Percentiles rank a stretch among this genome's conserved stretches.
phyloP scores from a whole-genome alignment of 129 eudicot species.

The Ambrosia trifida region DNA sequence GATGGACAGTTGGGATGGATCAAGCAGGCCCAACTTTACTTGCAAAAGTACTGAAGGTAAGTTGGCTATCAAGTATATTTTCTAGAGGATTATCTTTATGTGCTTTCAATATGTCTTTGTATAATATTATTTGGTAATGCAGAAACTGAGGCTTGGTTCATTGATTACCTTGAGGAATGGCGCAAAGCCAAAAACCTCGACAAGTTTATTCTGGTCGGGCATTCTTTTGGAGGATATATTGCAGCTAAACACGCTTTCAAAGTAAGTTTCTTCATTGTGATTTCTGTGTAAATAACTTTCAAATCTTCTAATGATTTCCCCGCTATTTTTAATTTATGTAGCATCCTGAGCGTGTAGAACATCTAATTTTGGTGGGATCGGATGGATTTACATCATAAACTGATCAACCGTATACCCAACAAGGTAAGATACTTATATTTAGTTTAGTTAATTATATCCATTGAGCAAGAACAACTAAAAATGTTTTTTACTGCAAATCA shows the following conservation, averaged over 20 bases:
- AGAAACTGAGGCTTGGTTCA: constrained; percentile 89
- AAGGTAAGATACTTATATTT: too few relatives aligned
- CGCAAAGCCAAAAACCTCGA: constrained; percentile 74
- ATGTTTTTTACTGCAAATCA: too few relatives aligned
- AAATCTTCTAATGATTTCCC: constrained; percentile 27
- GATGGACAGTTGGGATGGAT: constrained; percentile 93
- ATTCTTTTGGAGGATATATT: constrained; percentile 87
- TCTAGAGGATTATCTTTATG: not conserved
- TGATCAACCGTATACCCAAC: too few relatives aligned
- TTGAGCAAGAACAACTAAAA: too few relatives aligned
- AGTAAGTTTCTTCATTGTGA: constrained; percentile 20
- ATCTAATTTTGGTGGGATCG: constrained; percentile 70
- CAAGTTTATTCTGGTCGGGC: constrained; percentile 75
- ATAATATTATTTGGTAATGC: constrained; percentile 10
- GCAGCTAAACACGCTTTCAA: constrained; percentile 73
- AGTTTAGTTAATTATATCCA: too few relatives aligned
- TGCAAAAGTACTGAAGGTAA: constrained; percentile 98
- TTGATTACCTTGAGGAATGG: constrained; percentile 86
- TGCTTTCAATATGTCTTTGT: not conserved
- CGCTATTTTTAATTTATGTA: constrained; percentile 44
- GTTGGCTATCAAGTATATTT: constrained; percentile 5
- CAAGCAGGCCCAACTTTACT: constrained; percentile 97
- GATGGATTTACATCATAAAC: constrained; percentile 71
- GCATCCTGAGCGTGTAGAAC: constrained; percentile 79
- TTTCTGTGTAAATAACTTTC: not conserved